Evolutionary conservation across 441 rosid genomes (phyloP), one percentile per base, ranked within the genome.

Genomic region (Viola pubescens): DNA sequence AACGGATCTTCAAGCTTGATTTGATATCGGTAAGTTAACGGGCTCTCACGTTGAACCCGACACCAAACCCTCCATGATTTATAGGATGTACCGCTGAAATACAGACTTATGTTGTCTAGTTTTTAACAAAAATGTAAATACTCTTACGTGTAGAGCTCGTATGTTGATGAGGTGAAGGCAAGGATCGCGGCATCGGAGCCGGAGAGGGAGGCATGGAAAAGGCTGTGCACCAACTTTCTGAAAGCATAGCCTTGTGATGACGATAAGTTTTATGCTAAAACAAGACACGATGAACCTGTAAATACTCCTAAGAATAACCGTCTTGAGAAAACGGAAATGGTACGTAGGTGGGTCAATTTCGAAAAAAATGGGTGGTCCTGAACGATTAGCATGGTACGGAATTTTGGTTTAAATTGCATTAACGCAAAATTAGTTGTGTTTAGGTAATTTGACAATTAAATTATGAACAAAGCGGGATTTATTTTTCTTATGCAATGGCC

Each of bases 181-280:
- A 77, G 56, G 3, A 16, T 86, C 59, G 85, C 52, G 54, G 69
- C 46, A 19, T 61, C 69, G 34, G 80, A 81, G 65, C 80, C 87
- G 0, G 79, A 83, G 9, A 67, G 58, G 62, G 81, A 76, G 70
- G 77, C 77, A 5, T 86, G 85, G 92, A 80, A 62, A 74, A 64
- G 64, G 26, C 49, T 79, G 9, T 86, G 89, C 79, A 63, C 64
- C 50, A 70, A 69, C 73, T 86, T 86, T 60, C 87, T 86, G 56
- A 86, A 83, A 73, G 78, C 78, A 13, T 65, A 69, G 71, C 52
- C 74, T 26, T 26, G 2, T 26, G 34, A 47, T 72, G 68, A 65
- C 49, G 37, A 51, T 4, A n/a, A 47, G 11, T 10, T 11, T 3
- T n/a, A n/a, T 19, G 26, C 26, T 19, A 19, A 19, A 19, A 19